Conservation (phyloP, 2,329 filamentous ascomycete species). For the Monilinia vaccinii-corymbosi region DNA sequence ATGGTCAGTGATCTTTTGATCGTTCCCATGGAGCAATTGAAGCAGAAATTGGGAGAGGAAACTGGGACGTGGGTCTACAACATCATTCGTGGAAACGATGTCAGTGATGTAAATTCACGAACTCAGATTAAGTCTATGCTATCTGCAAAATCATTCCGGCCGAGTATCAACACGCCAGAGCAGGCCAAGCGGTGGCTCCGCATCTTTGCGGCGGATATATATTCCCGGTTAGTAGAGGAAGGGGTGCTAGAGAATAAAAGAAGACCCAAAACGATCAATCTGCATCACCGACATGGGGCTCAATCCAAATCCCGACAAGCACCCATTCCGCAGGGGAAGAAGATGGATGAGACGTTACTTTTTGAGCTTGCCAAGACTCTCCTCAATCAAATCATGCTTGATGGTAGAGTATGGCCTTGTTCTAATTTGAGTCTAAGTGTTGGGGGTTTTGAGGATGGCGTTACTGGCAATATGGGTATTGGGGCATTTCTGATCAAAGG, state of each 20-base stretch:
- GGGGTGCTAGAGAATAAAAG: conserved; percentile 81
- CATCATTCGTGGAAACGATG: conserved; percentile 76
- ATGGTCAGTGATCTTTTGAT: conserved; percentile 64
- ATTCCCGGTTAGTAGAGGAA: conserved; percentile 80
- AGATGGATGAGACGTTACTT: conserved; percentile 61
- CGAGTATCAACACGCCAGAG: conserved; percentile 67
- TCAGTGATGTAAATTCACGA: conserved; percentile 78
- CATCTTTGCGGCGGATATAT: conserved; percentile 90
- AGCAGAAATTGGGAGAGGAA: conserved; percentile 71
- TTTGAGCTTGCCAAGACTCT: conserved; percentile 70
- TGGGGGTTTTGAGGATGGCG: conserved; percentile 83
- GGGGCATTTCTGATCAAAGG: conserved; percentile 75
- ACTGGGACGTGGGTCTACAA: conserved; percentile 80
- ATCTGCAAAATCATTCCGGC: conserved; percentile 89
- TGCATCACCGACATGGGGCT: conserved; percentile 68
- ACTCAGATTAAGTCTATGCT: conserved; percentile 97
- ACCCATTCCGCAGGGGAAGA: conserved; percentile 67
- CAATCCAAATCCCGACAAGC: conserved; percentile 67
- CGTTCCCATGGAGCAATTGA: conserved; percentile 65
- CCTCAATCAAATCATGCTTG: conserved; percentile 66
- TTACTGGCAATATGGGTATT: conserved; percentile 78
- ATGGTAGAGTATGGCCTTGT: conserved; percentile 82
- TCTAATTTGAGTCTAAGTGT: conserved; percentile 83
- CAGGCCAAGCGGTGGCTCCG: conserved; percentile 78
- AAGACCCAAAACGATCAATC: conserved; percentile 73